Base-by-base conservation (phyloP, 2,329 filamentous ascomycete species). In the Cladophialophora psammophila region DNA sequence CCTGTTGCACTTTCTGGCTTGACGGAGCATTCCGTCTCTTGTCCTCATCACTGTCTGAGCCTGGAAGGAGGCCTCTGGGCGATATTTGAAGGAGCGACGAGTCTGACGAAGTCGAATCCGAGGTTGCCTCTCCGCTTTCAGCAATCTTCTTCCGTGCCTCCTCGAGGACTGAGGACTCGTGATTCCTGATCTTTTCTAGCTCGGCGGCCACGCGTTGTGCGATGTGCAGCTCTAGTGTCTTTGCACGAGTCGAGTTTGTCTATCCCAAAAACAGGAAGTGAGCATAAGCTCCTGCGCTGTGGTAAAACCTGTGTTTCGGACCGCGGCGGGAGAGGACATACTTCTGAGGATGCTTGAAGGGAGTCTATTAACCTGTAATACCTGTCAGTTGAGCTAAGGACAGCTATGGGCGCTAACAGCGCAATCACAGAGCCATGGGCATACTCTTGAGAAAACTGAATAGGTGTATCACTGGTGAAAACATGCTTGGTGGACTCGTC, bases 171-270 rank as follows among this genome's bases (percentile, higher is more conserved):
- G 88, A 85, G 71, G 87, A 81, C 78, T 94, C 90, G 74, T 89
- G 83, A 71, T 88, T 85, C 77, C 90, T 89, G 71, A 97, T 88
- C 74, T 89, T 90, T 80, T 90, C 88, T 72, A 98, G 92, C 82
- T 97, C 94, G 75, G 88, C 85, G 75, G 90, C 88, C 68, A 97
- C 92, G 80, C 94, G 94, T 77, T 88, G 83, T 83, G 97, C 94
- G 79, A 97, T 90, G 75, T 94, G 90, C 71, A 95, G 88, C 82
- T 98, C 94, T 79, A 93, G 83, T 76, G 90, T 85, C 81, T 92
- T 92, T 75, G 90, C 86, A 77, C 94, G 93, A 72, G 93, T 94
- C 67, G 90, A 88, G 82, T 98, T 94, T 80, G 91, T 94, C 94
- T 98, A 77, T 66, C 35, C 60, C n/a, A 32, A 31, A 56, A 35